phyloP scores from a whole-genome alignment of 2,329 filamentous ascomycete species.

The Grosmannia clavigera region DNA sequence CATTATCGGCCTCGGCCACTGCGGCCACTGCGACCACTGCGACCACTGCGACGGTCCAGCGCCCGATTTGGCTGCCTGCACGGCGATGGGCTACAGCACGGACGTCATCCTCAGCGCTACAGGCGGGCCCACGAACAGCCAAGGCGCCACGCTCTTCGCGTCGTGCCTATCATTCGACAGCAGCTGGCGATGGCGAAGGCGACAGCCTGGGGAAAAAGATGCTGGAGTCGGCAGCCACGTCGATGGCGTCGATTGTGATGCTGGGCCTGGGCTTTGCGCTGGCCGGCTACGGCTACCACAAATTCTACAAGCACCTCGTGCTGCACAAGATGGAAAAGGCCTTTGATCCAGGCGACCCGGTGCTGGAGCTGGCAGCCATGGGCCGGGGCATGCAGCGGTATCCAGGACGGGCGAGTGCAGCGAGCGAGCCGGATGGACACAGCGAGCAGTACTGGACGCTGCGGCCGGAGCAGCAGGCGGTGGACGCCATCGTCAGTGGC shows the following conservation, averaged over 20 bases:
- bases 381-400: slow-evolving; percentile 38
- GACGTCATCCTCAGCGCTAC: too few relatives aligned
- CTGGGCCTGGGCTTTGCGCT: slow-evolving; percentile 51
- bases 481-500: slow-evolving; percentile 76
- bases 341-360: slow-evolving; percentile 84
- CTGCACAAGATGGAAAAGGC: slow-evolving; percentile 87
- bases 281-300: slow-evolving; percentile 69
- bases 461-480: slow-evolving; percentile 66
- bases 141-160: neutral
- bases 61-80: neutral
- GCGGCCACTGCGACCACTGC: neutral
- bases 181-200: neutral
- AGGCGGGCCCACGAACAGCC: neutral
- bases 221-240: slow-evolving; percentile 62
- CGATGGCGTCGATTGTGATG: slow-evolving; percentile 61
- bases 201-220: slow-evolving; percentile 42
- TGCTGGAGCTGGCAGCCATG: slow-evolving; percentile 64
- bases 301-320: slow-evolving; percentile 78
- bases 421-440: slow-evolving; percentile 21
- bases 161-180: neutral
- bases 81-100: neutral
- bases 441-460: neutral
- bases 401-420: slow-evolving; percentile 7
- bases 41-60: neutral
- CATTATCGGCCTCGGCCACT: neutral